Percentiles rank a stretch among this genome's conserved stretches.
Conservation (phyloP, 768 basidiomycete species). For the Clitopilus passeckerianus region DNA sequence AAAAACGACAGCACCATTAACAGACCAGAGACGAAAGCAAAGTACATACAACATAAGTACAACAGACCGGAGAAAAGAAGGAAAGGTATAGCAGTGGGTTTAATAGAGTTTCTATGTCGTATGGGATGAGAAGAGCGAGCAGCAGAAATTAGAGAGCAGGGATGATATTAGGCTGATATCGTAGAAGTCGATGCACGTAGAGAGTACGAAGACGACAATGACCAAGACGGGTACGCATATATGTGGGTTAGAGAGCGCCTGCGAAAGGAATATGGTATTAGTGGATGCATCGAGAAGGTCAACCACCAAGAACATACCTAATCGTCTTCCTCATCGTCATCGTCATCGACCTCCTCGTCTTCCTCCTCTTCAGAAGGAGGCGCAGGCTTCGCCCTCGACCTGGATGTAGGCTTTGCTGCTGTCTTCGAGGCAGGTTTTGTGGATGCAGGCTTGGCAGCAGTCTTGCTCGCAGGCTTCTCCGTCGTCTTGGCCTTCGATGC, state of each 20-base stretch:
- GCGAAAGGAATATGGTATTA: neutral
- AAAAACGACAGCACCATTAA: neutral
- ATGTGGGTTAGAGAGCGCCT: neutral
- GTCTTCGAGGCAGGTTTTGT: neutral
- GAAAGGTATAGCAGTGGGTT: neutral
- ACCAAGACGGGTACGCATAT: neutral
- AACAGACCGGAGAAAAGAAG: neutral
- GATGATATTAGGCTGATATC: neutral
- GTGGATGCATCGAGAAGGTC: neutral
- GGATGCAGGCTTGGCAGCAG: neutral
- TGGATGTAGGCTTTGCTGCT: neutral
- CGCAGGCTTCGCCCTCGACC: neutral
- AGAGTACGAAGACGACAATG: neutral
- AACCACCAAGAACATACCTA: neutral
- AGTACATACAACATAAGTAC: neutral
- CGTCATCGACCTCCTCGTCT: neutral
- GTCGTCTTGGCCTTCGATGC: conserved; percentile 7
- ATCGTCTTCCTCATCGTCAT: neutral
- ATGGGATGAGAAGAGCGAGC: neutral
- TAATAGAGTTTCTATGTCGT: neutral
- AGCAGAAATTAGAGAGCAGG: neutral
- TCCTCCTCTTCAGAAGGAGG: neutral
- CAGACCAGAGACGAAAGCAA: neutral
- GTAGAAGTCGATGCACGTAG: neutral
- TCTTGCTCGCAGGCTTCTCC: neutral